Base-by-base conservation (phyloP, 2,329 filamentous ascomycete species). In the Colletotrichum noveboracense region DNA sequence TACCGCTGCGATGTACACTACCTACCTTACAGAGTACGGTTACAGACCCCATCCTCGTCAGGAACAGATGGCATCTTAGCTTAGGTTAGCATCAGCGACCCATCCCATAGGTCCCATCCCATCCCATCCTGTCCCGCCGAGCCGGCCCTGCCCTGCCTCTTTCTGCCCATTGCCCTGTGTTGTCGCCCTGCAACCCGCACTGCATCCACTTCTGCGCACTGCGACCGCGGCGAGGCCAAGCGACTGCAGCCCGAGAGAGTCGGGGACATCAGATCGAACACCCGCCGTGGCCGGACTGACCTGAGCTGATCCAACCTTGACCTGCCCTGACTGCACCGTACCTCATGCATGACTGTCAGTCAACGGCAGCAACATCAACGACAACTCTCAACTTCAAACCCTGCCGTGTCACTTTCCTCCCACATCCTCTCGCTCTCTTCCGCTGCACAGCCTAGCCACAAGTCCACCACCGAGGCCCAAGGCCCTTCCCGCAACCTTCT, bases 251-350 rank as follows among this genome's bases (percentile, higher is more conserved):
- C 56, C 18, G 24, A 24, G 55, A 69, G 56, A 74, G 66, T 43
- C 38, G 16, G 24, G 8, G 56, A 70, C 43, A 74, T 71, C 67
- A 74, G 71, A 65, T 71, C 71, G 43, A 74, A 74, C 66, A 68
- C 56, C 66, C 60, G 71, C 67, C 60, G 67, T 48, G 52, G 67
- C 67, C 72, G 72, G 72, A 62, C 48, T 52, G 38, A 18, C 28
- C 64, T 48, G 26, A 32, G 36, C 26, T n/a, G 28, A 32, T 12
- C 18, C 18, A n/a, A 21, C 43, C 43, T 52, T 52, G 43, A 52
- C 43, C 43, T 52, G 43, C 43, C 43, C 43, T 52, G 43, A 52
- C 43, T 52, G 43, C 43, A 52, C 43, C 43, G 43, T 21, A 48
- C n/a, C n/a, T 52, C 43, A 13, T 52, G 43, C 43, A 52, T 52